phyloP scores from a whole-genome alignment of 495 filamentous ascomycete species.

The Podospora sp. region DNA sequence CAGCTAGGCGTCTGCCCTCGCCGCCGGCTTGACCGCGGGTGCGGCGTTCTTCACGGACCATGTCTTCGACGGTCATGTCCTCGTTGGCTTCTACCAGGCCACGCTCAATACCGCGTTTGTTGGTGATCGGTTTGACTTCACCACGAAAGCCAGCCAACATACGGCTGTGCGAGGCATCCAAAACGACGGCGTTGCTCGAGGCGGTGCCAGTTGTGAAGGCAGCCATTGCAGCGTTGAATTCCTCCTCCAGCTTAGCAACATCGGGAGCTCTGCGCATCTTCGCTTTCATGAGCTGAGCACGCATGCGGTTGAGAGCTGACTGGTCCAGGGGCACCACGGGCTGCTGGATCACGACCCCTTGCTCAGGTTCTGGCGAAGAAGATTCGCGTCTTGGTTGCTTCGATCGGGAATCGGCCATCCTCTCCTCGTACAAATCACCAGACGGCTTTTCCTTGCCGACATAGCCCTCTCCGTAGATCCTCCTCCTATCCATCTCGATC shows the following conservation, averaged over 20 bases:
- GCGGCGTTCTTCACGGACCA: conserved; percentile 89
- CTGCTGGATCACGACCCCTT: conserved; percentile 50
- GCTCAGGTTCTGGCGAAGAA: conserved; percentile 36
- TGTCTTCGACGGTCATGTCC: conserved; percentile 94
- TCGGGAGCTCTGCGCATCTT: conserved; percentile 76
- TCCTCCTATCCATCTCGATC: conserved; percentile 82
- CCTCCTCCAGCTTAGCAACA: conserved; percentile 74
- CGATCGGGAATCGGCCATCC: conserved; percentile 40
- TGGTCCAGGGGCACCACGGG: conserved; percentile 59
- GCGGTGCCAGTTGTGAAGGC: conserved; percentile 47
- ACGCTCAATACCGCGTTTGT: conserved; percentile 75
- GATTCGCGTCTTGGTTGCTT: conserved; percentile 10
- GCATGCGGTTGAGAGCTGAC: conserved; percentile 83
- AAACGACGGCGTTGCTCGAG: conserved; percentile 69
- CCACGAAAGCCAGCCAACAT: conserved; percentile 77
- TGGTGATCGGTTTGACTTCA: conserved; percentile 75
- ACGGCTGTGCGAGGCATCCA: conserved; percentile 85
- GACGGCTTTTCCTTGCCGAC: conserved; percentile 85
- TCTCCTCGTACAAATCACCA: conserved; percentile 81
- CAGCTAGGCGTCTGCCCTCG: conserved; percentile 79
- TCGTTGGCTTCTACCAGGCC: conserved; percentile 86
- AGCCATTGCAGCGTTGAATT: conserved; percentile 79
- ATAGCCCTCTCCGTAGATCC: conserved; percentile 83
- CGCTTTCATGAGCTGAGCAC: conserved; percentile 92
- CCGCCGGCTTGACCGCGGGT: conserved; percentile 78